These are phyloP conservation scores for Neltuma alba DNA, from an alignment of 306 rosid species.

Conservation along the genomic window DNA sequence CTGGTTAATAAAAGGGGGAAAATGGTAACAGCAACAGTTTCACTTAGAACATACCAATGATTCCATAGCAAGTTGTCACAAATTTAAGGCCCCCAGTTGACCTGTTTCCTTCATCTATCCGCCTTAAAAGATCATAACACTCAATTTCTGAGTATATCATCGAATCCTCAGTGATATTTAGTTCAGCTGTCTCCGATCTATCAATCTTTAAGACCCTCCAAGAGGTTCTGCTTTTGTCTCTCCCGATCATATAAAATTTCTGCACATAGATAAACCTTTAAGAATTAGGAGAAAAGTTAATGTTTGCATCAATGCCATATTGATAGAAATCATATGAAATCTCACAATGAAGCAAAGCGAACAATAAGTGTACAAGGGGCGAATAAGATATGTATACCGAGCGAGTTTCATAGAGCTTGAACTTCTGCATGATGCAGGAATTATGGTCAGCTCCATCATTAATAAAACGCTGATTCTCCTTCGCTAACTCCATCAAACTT, in stretches of 20 bases:
- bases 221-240: conserved; percentile 80
- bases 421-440: conserved; percentile 74
- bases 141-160: conserved; percentile 73
- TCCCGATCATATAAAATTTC: conserved; percentile 93
- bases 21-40: background rate
- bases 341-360: background rate
- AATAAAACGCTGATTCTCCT: conserved; percentile 42
- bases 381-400: conserved; percentile 58
- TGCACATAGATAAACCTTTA: conserved; percentile 46
- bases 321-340: background rate
- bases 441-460: conserved; percentile 49
- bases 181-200: conserved; percentile 69
- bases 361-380: background rate
- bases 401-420: conserved; percentile 91
- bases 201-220: conserved; percentile 95
- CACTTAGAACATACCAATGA: conserved; percentile 67
- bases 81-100: conserved; percentile 90
- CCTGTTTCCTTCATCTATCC: conserved; percentile 91
- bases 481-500: conserved; percentile 60
- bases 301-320: background rate
- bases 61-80: conserved; percentile 88
- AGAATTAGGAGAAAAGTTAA: background rate
- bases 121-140: conserved; percentile 77
- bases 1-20: background rate
- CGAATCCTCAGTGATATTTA: conserved; percentile 72